Percentiles rank a stretch among this genome's conserved stretches.
Conservation (phyloP, 169 alveolate species). For the Plasmodium relictum region DNA sequence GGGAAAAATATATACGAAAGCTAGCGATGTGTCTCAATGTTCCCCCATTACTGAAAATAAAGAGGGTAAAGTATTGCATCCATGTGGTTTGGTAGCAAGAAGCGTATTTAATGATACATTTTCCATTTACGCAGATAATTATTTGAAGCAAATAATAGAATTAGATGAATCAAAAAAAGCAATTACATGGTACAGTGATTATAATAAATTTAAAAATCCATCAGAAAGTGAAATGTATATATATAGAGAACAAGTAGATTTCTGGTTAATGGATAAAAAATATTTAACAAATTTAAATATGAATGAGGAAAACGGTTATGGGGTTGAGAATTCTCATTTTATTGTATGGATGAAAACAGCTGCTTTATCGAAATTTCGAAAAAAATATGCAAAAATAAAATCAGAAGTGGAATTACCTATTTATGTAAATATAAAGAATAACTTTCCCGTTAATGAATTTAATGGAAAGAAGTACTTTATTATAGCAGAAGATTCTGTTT, state of each 20-base stretch:
- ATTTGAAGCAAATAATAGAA: conserved; percentile 60
- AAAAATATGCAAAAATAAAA: conserved; percentile 85
- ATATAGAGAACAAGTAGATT: conserved; percentile 55
- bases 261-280: conserved; percentile 65
- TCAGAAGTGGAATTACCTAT: conserved; percentile 84
- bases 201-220: conserved; percentile 81
- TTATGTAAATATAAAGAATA: conserved; percentile 77
- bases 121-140: conserved; percentile 69
- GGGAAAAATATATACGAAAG: conserved; percentile 77
- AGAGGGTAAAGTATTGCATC: conserved; percentile 81
- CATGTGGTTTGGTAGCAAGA: conserved; percentile 85
- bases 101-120: conserved; percentile 85
- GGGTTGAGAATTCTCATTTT: conserved; percentile 89
- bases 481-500: conserved; percentile 72
- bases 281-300: conserved; percentile 60
- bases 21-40: conserved; percentile 75
- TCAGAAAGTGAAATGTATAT: conserved; percentile 33
- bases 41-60: conserved; percentile 77
- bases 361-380: conserved; percentile 85
- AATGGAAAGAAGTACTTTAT: conserved; percentile 85
- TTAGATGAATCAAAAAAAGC: conserved; percentile 85
- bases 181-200: conserved; percentile 81
- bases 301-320: conserved; percentile 85
- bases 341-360: conserved; percentile 90
- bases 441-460: conserved; percentile 81